Evolutionary conservation across 441 rosid species (phyloP).

Genomic region (Arabidopsis lyrata): DNA sequence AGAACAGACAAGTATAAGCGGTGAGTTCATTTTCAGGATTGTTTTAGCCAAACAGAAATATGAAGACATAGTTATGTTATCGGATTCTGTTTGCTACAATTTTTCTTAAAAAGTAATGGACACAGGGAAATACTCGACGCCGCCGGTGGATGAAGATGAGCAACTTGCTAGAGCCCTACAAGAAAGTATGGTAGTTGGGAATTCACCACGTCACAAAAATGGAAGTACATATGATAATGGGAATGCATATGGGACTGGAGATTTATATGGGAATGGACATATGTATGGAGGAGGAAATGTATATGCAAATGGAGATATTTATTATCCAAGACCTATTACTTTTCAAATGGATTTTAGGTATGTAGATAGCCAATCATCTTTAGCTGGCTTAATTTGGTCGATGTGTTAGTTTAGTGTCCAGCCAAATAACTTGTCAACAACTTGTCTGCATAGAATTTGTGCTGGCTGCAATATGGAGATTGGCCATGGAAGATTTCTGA

Average conservation of each 20-base stretch:
- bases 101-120: not conserved
- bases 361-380: slow-evolving; percentile 2
- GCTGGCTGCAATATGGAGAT: slow-evolving; percentile 79
- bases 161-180: slow-evolving; percentile 77
- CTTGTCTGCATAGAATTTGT: slow-evolving; percentile 60
- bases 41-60: not conserved
- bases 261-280: slow-evolving; percentile 44
- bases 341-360: slow-evolving; percentile 67
- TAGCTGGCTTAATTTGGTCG: slow-evolving; percentile 5
- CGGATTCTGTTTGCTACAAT: not conserved
- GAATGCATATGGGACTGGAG: slow-evolving; percentile 43
- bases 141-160: slow-evolving; percentile 65
- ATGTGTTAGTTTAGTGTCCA: slow-evolving; percentile 6
- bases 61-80: slow-evolving; percentile 11
- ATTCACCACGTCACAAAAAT: slow-evolving; percentile 54
- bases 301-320: slow-evolving; percentile 44
- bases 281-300: slow-evolving; percentile 47
- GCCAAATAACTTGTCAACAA: slow-evolving; percentile 13
- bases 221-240: slow-evolving; percentile 43
- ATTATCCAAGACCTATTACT: slow-evolving; percentile 52
- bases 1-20: slow-evolving; percentile 47
- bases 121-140: slow-evolving; percentile 56
- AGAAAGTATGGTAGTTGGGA: slow-evolving; percentile 65
- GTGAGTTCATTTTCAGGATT: slow-evolving; percentile 54
- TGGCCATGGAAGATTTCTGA: slow-evolving; percentile 72